Base-by-base conservation (phyloP, 495 filamentous ascomycete genomes). In the Penicillium herquei region DNA sequence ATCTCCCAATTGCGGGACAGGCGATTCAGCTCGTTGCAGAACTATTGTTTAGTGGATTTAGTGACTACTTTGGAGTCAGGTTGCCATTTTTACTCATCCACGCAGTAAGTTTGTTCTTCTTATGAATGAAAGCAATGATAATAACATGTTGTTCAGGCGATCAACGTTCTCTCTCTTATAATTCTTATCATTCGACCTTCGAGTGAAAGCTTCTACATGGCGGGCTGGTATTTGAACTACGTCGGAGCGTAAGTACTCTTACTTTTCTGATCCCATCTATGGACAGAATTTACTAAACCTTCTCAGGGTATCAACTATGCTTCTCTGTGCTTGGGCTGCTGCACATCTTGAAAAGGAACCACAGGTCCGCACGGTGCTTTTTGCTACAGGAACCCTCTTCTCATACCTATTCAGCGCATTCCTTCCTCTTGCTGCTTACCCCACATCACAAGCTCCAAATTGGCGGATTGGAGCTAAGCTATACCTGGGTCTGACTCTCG, bases 321-420 rank as follows among this genome's bases (percentile, higher is more conserved):
- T 61, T 17, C 58, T 61, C 33, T 61, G 58, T 7, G 49, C 58
- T 31, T 61, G 54, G 58, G 58, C 54, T 7, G 18, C 58, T 45
- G 50, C 58, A 3, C 54, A 61, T 51, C 58, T 61, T 3, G 49
- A 57, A 49, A 56, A 49, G 7, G 54, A 56, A 37, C 50, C 58
- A 12, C 49, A 61, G 41, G 58, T 56, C 1, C 43, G 58, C n/a
- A 61, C 54, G n/a, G 54, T 57, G n/a, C 49, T 61, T 14, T 61
- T 61, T 42, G 58, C 58, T 0, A 61, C 49, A 11, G 58, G 50
- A 7, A 61, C 58, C 5, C 44, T 61, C 10, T 52, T 61, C 39
- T 53, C 58, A 8, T 61, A 61, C 30, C 44, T 56, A 7, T 53
- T 57, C 39, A 56, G 43, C 13, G 57, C 52, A 0, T 60, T 60